Percentiles rank a stretch among this genome's conserved stretches.
Evolutionary conservation across 768 basidiomycete species (phyloP).

Genomic region (Russula emetica): DNA sequence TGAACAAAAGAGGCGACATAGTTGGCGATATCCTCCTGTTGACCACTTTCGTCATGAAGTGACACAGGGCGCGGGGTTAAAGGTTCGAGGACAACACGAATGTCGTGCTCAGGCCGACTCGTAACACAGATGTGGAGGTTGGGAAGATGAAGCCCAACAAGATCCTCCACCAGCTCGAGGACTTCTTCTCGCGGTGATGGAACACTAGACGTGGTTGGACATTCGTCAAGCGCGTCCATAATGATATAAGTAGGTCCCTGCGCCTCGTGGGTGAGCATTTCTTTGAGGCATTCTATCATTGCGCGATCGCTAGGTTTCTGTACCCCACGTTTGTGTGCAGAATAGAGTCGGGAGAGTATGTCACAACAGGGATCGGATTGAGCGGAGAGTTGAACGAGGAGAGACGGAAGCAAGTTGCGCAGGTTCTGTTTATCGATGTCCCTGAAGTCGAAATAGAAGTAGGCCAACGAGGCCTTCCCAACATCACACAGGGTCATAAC

Average conservation of each 20-base stretch:
- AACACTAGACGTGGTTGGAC: not conserved
- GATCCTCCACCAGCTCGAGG: constrained; percentile 3
- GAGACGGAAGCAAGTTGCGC: not conserved
- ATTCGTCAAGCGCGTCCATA: constrained; percentile 2
- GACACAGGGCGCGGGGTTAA: not conserved
- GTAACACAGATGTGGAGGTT: constrained; percentile 6
- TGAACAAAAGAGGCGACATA: constrained; percentile 1
- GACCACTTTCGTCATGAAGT: not conserved
- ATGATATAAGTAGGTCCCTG: not conserved
- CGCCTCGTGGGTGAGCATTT: not conserved
- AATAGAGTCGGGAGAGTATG: not conserved
- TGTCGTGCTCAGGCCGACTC: constrained; percentile 11
- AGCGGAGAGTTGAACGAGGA: not conserved
- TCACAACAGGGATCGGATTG: not conserved
- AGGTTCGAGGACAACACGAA: not conserved
- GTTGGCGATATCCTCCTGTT: not conserved
- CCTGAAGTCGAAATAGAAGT: constrained; percentile 9
- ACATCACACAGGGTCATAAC: not conserved
- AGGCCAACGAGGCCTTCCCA: constrained; percentile 1
- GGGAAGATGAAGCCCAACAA: not conserved
- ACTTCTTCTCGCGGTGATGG: constrained; percentile 2
- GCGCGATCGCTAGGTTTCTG: not conserved
- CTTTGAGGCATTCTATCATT: not conserved
- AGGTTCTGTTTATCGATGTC: constrained; percentile 5
- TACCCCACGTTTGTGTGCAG: not conserved